A percentile compares a stretch with the other conserved stretches of the same genome.
Evolutionary conservation across 768 basidiomycete genomes (phyloP).

Genomic region (Agaricus blazei): DNA sequence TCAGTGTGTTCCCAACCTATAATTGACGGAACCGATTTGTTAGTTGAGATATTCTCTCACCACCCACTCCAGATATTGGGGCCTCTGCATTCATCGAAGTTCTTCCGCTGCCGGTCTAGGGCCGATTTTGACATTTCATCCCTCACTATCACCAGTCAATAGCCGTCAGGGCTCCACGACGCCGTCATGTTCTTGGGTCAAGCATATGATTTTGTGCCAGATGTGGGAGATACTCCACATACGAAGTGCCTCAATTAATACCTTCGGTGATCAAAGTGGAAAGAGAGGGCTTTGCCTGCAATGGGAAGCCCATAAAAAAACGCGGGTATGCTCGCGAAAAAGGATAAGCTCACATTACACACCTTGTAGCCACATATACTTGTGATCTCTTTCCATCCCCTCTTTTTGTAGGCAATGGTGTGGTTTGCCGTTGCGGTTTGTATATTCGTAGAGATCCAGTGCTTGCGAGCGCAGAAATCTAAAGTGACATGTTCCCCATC

Average conservation of each 20-base stretch:
- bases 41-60: no score
- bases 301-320: no score
- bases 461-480: conserved; percentile 1
- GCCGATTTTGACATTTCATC: no score
- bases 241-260: neutral
- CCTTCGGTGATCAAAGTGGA: neutral
- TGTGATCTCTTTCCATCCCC: neutral
- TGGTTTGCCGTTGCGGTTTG: neutral
- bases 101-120: no score
- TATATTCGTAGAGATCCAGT: neutral
- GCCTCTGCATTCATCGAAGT: no score
- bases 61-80: no score
- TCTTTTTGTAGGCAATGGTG: neutral
- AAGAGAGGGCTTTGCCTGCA: neutral
- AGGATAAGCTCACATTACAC: neutral
- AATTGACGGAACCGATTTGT: no score
- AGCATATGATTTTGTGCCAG: neutral
- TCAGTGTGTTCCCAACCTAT: no score
- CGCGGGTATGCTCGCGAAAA: no score
- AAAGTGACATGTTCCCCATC: conserved; percentile 1
- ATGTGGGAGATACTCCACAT: no score
- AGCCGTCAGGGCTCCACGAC: no score
- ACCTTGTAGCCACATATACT: neutral
- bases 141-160: no score
- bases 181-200: neutral